Evolutionary conservation across 495 filamentous ascomycete species (phyloP).

Genomic region (Neurospora africana): DNA sequence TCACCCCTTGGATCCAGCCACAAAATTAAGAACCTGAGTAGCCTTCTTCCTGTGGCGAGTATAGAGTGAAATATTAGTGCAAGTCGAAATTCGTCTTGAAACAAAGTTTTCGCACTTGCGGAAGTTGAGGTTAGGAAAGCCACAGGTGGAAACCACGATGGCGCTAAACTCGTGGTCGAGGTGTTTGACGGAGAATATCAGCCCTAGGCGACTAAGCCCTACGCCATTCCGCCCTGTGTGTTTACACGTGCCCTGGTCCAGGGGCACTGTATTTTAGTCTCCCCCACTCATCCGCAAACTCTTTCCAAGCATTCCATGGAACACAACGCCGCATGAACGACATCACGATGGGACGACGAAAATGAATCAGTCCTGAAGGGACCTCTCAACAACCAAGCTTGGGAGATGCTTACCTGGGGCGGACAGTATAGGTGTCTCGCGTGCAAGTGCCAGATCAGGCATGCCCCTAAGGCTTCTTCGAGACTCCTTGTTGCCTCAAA

Average conservation of each 20-base stretch:
- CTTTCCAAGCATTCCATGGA: not conserved
- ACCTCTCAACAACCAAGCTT: not conserved
- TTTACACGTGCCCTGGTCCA: not conserved
- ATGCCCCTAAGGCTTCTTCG: not conserved
- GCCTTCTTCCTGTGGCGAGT: not conserved
- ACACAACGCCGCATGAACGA: not conserved
- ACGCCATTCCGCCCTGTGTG: not conserved
- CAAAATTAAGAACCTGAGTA: no score
- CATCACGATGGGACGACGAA: not conserved
- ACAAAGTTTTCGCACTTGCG: not conserved
- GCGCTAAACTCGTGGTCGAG: not conserved
- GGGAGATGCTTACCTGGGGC: not conserved
- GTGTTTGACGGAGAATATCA: not conserved
- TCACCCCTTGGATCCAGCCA: no score
- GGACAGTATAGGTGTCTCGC: not conserved
- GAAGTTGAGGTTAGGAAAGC: not conserved
- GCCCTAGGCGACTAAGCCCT: not conserved
- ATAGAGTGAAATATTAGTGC: not conserved
- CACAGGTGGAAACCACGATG: not conserved
- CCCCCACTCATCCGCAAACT: not conserved
- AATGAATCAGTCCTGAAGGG: not conserved
- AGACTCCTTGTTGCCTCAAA: not conserved
- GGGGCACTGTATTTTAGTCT: not conserved
- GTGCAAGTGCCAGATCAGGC: not conserved
- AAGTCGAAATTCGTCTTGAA: not conserved